Conservation (phyloP, 495 filamentous ascomycete genomes). For the Aspergillus diversus region DNA sequence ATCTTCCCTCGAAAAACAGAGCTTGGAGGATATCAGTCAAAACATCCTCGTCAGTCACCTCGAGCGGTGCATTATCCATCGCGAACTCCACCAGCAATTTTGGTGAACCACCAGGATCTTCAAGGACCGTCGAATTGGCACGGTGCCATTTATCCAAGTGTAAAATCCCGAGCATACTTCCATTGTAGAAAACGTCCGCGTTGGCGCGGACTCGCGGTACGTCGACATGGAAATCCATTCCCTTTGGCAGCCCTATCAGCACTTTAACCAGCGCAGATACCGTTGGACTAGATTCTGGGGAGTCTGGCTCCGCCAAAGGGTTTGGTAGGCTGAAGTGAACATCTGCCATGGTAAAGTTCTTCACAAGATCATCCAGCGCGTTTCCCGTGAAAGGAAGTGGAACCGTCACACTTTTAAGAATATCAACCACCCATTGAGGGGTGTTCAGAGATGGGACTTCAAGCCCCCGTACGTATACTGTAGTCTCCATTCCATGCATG, state of each 20-base stretch:
- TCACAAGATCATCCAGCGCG: slow-evolving; percentile 77
- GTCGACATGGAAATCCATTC: slow-evolving; percentile 81
- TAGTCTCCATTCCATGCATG: slow-evolving; percentile 75
- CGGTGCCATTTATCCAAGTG: slow-evolving; percentile 80
- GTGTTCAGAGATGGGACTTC: slow-evolving; percentile 63
- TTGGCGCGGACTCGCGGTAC: slow-evolving; percentile 74
- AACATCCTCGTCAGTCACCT: slow-evolving; percentile 75
- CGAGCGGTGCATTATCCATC: slow-evolving; percentile 76
- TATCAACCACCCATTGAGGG: slow-evolving; percentile 78
- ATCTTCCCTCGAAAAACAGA: slow-evolving; percentile 69
- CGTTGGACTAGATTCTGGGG: slow-evolving; percentile 72
- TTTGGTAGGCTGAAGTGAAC: slow-evolving; percentile 83
- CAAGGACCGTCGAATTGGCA: slow-evolving; percentile 74
- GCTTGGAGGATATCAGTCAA: slow-evolving; percentile 75
- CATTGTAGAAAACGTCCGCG: slow-evolving; percentile 77
- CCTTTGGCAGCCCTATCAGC: slow-evolving; percentile 72
- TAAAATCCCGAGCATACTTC: slow-evolving; percentile 73
- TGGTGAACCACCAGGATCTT: slow-evolving; percentile 56
- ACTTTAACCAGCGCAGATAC: slow-evolving; percentile 83
- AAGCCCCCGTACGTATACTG: slow-evolving; percentile 79
- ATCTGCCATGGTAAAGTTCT: slow-evolving; percentile 81
- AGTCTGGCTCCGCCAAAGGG: slow-evolving; percentile 71
- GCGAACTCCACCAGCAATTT: slow-evolving; percentile 70
- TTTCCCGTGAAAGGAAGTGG: slow-evolving; percentile 83
- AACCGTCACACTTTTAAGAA: slow-evolving; percentile 80